Evolutionary conservation across 2,329 filamentous ascomycete species (phyloP).

Genomic region (Sporothrix variecibatus): DNA sequence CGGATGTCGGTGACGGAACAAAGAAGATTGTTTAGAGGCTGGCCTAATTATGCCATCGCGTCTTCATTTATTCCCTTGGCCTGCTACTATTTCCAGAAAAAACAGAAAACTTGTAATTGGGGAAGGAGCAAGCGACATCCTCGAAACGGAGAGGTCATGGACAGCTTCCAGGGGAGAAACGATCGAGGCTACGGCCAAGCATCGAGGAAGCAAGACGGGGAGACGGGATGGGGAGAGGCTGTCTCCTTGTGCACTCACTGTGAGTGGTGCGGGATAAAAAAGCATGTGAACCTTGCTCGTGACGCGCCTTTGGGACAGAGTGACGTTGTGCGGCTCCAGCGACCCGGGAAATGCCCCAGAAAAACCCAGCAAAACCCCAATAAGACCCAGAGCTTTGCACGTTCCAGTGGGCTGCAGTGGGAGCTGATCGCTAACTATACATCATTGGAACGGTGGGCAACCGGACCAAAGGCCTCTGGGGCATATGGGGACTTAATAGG

Average conservation of each 20-base stretch:
- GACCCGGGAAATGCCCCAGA: neutral
- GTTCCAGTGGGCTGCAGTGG: neutral
- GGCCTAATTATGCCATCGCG: neutral
- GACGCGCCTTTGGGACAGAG: neutral
- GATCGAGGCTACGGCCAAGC: neutral
- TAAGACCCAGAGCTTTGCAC: no score
- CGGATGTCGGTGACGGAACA: neutral
- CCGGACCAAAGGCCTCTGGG: neutral
- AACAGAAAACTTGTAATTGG: neutral
- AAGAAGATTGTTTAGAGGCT: neutral
- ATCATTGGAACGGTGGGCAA: neutral
- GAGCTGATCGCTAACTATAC: neutral
- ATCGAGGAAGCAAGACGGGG: neutral
- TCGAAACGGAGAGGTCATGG: neutral
- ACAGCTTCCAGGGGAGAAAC: neutral
- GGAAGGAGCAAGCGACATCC: neutral
- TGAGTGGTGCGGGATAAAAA: neutral
- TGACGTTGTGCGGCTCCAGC: neutral
- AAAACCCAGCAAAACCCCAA: neutral
- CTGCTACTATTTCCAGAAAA: neutral
- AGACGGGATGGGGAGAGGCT: neutral
- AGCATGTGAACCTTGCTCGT: slow-evolving; percentile 11
- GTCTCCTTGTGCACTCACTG: neutral
- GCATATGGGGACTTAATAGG: neutral
- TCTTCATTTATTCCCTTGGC: neutral